These are phyloP conservation scores for Passiflora organensis DNA, from an alignment of 345 rosid species.

Conservation along the genomic window DNA sequence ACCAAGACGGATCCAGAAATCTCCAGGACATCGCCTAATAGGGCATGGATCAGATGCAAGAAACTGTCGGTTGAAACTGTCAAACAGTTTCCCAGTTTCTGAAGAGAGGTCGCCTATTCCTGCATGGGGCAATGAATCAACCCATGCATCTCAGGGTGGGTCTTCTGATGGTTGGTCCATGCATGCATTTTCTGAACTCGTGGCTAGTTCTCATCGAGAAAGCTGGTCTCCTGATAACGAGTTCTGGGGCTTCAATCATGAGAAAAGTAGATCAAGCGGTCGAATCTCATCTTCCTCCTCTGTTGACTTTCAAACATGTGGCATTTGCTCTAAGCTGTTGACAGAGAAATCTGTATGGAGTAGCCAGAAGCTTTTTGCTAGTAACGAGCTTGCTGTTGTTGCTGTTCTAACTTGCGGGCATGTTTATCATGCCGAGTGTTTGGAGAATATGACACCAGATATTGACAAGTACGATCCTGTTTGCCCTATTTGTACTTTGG, in stretches of 20 bases:
- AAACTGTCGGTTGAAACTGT: slow-evolving; percentile 36
- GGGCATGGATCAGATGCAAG: slow-evolving; percentile 46
- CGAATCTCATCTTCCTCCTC: slow-evolving; percentile 39
- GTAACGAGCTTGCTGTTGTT: slow-evolving; percentile 61
- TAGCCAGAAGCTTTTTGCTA: no score
- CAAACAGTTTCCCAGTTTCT: slow-evolving; percentile 30
- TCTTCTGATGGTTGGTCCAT: slow-evolving; percentile 86
- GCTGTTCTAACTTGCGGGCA: slow-evolving; percentile 89
- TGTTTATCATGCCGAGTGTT: slow-evolving; percentile 93
- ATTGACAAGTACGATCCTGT: slow-evolving; percentile 77
- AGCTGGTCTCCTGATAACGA: slow-evolving; percentile 62
- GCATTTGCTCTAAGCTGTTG: slow-evolving; percentile 78
- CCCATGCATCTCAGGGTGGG: slow-evolving; percentile 47
- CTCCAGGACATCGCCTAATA: slow-evolving; percentile 33
- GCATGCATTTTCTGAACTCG: slow-evolving; percentile 75
- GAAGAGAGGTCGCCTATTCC: slow-evolving; percentile 45
- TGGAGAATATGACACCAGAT: slow-evolving; percentile 82
- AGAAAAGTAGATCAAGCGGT: slow-evolving; percentile 42
- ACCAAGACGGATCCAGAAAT: slow-evolving; percentile 33
- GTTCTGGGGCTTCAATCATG: slow-evolving; percentile 40
- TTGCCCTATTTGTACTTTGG: slow-evolving; percentile 85
- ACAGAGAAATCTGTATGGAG: slow-evolving; percentile 75
- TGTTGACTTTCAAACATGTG: slow-evolving; percentile 63
- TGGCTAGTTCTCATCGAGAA: slow-evolving; percentile 58
- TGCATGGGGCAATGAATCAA: slow-evolving; percentile 53